Conservation (phyloP, 345 rosid genomes). For the Eucalyptus marginata region DNA sequence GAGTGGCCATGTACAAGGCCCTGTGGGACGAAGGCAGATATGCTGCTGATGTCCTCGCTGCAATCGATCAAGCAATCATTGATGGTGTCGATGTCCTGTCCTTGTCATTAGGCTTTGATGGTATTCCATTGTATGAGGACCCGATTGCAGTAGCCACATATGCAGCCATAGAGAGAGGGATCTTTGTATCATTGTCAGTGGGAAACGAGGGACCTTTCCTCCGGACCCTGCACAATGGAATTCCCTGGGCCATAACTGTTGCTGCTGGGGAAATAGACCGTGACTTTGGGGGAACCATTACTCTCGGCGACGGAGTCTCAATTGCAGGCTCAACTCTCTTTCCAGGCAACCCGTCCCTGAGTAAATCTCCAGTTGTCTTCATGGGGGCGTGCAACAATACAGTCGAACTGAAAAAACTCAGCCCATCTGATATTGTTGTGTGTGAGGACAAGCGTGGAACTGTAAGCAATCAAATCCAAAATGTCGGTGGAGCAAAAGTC, state of each 20-base stretch:
- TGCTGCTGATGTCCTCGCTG: conserved; percentile 29
- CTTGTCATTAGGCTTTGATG: conserved; percentile 25
- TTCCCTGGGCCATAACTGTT: conserved; percentile 33
- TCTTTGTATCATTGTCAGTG: conserved; percentile 37
- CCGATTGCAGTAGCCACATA: conserved; percentile 43
- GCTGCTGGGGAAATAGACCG: conserved; percentile 38
- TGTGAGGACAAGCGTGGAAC: background rate
- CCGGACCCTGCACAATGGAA: conserved; percentile 24
- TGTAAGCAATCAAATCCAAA: background rate
- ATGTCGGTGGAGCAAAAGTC: background rate
- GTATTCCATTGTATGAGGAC: conserved; percentile 16
- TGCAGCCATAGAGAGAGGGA: conserved; percentile 28
- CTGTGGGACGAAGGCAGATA: conserved; percentile 19
- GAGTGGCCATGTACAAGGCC: conserved; percentile 41
- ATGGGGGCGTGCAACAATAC: background rate
- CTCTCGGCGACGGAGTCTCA: background rate
- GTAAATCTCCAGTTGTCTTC: background rate
- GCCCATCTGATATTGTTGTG: background rate
- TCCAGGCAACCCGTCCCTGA: background rate
- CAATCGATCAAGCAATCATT: conserved; percentile 40
- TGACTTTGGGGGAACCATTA: conserved; percentile 8
- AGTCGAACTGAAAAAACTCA: background rate
- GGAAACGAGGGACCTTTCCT: conserved; percentile 22
- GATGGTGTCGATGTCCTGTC: conserved; percentile 47
- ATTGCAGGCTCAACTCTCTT: conserved; percentile 22